Percentiles rank a stretch among this genome's conserved stretches.
Evolutionary conservation across 345 rosid genomes (phyloP).

Genomic region (Syzygium jambos): DNA sequence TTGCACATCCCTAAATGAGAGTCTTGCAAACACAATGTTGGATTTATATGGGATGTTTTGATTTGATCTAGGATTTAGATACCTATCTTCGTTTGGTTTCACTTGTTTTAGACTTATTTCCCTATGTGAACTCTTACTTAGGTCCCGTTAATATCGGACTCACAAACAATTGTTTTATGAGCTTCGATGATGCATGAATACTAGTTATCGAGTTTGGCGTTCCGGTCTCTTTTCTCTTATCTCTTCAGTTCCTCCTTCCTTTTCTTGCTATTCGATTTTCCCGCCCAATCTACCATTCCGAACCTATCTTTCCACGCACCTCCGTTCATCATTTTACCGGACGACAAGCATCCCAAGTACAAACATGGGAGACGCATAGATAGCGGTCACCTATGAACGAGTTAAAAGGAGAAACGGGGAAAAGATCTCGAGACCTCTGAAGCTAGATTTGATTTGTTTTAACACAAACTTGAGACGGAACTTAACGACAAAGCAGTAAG

Average conservation of each 20-base stretch:
- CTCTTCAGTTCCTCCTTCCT: background rate
- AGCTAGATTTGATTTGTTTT: background rate
- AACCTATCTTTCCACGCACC: background rate
- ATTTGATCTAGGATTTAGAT: background rate
- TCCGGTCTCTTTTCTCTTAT: background rate
- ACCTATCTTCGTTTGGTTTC: background rate
- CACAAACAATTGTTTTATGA: background rate
- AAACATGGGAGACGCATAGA: background rate
- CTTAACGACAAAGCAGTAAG: background rate
- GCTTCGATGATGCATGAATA: background rate
- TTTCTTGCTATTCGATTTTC: background rate
- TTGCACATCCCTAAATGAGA: too few relatives aligned
- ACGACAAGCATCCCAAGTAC: background rate
- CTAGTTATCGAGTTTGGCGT: background rate
- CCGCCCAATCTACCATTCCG: background rate
- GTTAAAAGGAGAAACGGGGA: background rate
- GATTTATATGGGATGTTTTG: background rate
- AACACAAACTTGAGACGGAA: background rate
- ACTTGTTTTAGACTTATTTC: background rate
- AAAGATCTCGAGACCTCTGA: background rate
- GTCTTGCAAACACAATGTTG: too few relatives aligned
- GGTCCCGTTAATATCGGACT: background rate
- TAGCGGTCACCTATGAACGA: background rate
- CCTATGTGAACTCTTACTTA: background rate
- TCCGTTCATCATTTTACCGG: background rate